Conservation (phyloP, 352 stramenopile species). For the Globisporangium spinosum region DNA sequence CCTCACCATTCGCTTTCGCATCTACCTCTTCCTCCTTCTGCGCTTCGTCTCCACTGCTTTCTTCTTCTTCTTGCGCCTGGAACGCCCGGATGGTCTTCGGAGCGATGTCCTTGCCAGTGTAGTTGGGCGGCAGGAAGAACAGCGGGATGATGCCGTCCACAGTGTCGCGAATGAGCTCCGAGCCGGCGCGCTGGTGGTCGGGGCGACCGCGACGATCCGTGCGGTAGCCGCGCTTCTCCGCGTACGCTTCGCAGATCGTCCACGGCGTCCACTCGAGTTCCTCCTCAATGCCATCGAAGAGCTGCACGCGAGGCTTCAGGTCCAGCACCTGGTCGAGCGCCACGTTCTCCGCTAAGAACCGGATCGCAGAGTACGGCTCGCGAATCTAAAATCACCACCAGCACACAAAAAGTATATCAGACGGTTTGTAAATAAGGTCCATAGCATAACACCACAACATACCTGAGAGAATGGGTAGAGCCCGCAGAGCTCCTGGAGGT, state of each 20-base stretch:
- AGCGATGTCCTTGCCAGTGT: conserved; percentile 51
- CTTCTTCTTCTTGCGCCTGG: conserved; percentile 24
- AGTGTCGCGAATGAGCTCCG: conserved; percentile 77
- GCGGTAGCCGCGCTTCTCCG: conserved; percentile 78
- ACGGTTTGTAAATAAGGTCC: background rate
- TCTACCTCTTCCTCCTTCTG: conserved; percentile 20
- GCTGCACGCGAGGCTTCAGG: conserved; percentile 64
- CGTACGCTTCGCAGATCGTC: conserved; percentile 82
- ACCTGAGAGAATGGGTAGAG: conserved; percentile 83
- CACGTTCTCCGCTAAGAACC: conserved; percentile 79
- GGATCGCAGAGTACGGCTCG: conserved; percentile 85
- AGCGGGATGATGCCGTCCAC: conserved; percentile 79
- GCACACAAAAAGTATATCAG: background rate
- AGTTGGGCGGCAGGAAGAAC: conserved; percentile 77
- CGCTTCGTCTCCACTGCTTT: background rate
- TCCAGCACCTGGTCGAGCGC: conserved; percentile 65
- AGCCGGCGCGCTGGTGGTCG: conserved; percentile 76
- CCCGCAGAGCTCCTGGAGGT: conserved; percentile 79
- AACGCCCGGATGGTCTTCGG: conserved; percentile 35
- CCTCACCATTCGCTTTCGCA: conserved; percentile 20
- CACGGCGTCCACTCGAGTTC: conserved; percentile 82
- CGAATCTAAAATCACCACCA: conserved; percentile 50
- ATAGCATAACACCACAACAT: background rate
- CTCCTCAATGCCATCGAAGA: conserved; percentile 76
- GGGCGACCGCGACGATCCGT: conserved; percentile 73